Percentiles rank a stretch among this genome's conserved stretches.
These are phyloP conservation scores for Podaxis sp. DNA, from an alignment of 768 basidiomycete genomes.

Conservation along the genomic window DNA sequence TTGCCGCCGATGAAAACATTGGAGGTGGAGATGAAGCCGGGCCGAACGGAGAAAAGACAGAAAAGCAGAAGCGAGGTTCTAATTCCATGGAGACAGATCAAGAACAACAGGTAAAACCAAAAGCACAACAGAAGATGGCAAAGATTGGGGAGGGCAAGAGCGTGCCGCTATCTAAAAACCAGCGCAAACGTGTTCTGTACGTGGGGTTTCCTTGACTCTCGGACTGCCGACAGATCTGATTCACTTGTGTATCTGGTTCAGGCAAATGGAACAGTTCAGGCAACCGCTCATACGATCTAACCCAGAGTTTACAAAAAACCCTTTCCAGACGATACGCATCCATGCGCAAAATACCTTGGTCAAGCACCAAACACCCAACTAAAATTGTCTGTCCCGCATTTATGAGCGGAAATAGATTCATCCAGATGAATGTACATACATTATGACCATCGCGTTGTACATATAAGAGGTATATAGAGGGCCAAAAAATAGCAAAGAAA, in stretches of 20 bases:
- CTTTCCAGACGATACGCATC: conserved; percentile 76
- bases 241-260: conserved; percentile 25
- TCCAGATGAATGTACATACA: conserved; percentile 6
- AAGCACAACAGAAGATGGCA: conserved; percentile 34
- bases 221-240: not conserved
- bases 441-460: conserved; percentile 2
- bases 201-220: conserved; percentile 25
- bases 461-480: conserved; percentile 11
- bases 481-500: not conserved
- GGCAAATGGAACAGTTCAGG: conserved; percentile 65
- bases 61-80: conserved; percentile 17
- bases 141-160: conserved; percentile 70
- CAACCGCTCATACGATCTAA: conserved; percentile 70
- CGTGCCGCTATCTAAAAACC: conserved; percentile 55
- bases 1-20: conserved; percentile 35
- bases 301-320: conserved; percentile 63
- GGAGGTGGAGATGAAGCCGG: conserved; percentile 20
- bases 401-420: not conserved
- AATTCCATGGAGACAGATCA: conserved; percentile 17
- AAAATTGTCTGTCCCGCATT: not conserved
- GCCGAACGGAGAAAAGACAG: conserved; percentile 16
- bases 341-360: conserved; percentile 80
- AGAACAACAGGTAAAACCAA: conserved; percentile 21
- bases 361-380: conserved; percentile 37
- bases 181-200: conserved; percentile 70